Evolutionary conservation across 2,329 filamentous ascomycete genomes (phyloP), one percentile per base, ranked within the genome.

Genomic region (Macrophomina phaseolina): DNA sequence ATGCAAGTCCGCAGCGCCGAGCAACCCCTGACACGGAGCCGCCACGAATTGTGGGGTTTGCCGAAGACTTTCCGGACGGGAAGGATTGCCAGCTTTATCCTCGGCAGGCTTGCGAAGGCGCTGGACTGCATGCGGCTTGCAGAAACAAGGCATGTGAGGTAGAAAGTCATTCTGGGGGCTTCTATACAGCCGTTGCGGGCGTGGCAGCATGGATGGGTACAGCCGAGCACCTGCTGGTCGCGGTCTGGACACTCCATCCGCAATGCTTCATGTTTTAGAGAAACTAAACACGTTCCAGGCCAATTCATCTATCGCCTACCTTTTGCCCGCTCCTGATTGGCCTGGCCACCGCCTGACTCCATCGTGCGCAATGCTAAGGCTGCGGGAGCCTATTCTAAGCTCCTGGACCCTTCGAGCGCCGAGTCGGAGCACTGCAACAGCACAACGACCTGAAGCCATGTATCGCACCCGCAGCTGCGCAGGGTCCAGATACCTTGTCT

Each of bases 31-130:
- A 62, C 45, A 45, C 45, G 58, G 45, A 62, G 58, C 45, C 45
- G 49, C 58, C 58, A 62, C 45, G 58, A 62, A 62, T 49, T 62
- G 58, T 62, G 58, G 56, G 58, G 58, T 62, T 32, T 62, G 45
- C 58, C 58, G 45, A 62, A n/a, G 45, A 49, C 40, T 30, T 38
- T 38, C 58, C 58, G 58, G 30, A 11, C 58, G 52, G 52, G 52
- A 52, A 23, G 46, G 7, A 45, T 45, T 40, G 28, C n/a, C 7
- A 48, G 58, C 42, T 4, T 32, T 62, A 32, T 38, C 12, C 52
- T 30, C 32, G 32, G 34, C 12, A 3, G 5, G 14, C 51, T 45
- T 45, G 23, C 14, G n/a, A 34, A 12, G 23, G 23, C 23, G 23
- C 23, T 23, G 18, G 30, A 23, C 32, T 46, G n/a, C 23, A 5